phyloP scores from a whole-genome alignment of 352 stramenopile species.

The Globisporangium middletonii region DNA sequence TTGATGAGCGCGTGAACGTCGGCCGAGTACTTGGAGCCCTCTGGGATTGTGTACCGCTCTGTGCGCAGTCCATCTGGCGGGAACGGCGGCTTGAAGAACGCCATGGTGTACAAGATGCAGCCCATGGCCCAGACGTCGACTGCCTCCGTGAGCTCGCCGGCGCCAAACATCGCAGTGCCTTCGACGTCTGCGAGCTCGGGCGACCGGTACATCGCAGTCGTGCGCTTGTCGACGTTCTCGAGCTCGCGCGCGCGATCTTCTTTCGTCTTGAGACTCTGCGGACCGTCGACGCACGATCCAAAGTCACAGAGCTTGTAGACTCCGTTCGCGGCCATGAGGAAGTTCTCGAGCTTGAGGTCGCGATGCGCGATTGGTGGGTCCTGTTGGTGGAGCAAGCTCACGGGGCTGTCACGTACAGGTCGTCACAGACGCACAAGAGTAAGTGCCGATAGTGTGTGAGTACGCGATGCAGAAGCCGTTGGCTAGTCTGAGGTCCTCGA shows the following conservation, averaged over 20 bases:
- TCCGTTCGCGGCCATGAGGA: conserved; percentile 85
- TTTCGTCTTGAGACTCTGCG: conserved; percentile 75
- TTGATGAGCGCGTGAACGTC: conserved; percentile 87
- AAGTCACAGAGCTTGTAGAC: conserved; percentile 96
- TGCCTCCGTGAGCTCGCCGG: conserved; percentile 86
- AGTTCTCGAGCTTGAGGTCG: conserved; percentile 98
- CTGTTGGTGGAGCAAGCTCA: conserved; percentile 58
- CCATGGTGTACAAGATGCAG: conserved; percentile 95
- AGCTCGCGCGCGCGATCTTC: conserved; percentile 83
- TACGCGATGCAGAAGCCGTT: not conserved
- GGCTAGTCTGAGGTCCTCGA: not conserved
- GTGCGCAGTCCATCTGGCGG: conserved; percentile 92
- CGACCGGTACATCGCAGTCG: conserved; percentile 96
- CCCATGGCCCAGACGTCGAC: conserved; percentile 94
- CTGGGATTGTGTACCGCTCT: conserved; percentile 91
- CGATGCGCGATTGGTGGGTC: conserved; percentile 92
- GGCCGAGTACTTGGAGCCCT: conserved; percentile 86
- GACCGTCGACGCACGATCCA: conserved; percentile 85
- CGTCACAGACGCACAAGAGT: not conserved
- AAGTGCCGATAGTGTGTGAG: not conserved
- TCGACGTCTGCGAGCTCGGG: conserved; percentile 96
- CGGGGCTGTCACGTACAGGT: conserved; percentile 24
- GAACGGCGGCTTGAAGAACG: conserved; percentile 96
- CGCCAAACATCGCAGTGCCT: conserved; percentile 88
- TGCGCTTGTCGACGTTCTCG: conserved; percentile 95